Conservation (phyloP, 2,329 filamentous ascomycete species). For the Didymellaceae sp. region DNA sequence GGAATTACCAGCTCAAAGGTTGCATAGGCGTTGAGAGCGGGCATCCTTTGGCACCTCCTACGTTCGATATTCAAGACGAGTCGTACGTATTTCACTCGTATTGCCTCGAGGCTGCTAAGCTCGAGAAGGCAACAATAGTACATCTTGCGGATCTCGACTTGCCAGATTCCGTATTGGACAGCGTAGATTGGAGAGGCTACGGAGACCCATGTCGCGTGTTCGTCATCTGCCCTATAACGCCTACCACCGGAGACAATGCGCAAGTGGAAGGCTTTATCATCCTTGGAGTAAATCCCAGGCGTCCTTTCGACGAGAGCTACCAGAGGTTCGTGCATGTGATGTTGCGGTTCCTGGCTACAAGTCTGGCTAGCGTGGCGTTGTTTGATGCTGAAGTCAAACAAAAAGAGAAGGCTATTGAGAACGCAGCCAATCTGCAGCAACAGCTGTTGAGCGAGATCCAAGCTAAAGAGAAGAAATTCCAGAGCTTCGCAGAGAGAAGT, state of each 20-base stretch:
- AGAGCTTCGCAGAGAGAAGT: conserved; percentile 48
- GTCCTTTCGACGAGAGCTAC: conserved; percentile 49
- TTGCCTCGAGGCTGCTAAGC: conserved; percentile 35
- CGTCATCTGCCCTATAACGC: conserved; percentile 47
- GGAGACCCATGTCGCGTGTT: conserved; percentile 44
- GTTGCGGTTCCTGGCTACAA: conserved; percentile 47
- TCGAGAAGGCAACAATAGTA: conserved; percentile 37
- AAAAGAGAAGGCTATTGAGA: conserved; percentile 41
- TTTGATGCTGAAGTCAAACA: conserved; percentile 48
- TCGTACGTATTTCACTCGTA: conserved; percentile 29
- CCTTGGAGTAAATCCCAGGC: conserved; percentile 48
- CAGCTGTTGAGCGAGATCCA: conserved; percentile 46
- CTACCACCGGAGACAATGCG: conserved; percentile 36
- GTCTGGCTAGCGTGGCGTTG: conserved; percentile 49
- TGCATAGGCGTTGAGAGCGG: conserved; percentile 31
- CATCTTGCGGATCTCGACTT: conserved; percentile 38
- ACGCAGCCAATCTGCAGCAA: conserved; percentile 45
- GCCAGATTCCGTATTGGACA: conserved; percentile 30
- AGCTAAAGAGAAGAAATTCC: conserved; percentile 44
- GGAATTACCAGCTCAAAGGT: conserved; percentile 33
- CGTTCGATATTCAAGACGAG: conserved; percentile 34
- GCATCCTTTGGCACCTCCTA: conserved; percentile 35
- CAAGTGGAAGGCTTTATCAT: conserved; percentile 50
- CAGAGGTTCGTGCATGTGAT: conserved; percentile 47
- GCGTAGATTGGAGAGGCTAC: conserved; percentile 44